A percentile compares a stretch with the other conserved stretches of the same genome.
phyloP scores from a whole-genome alignment of 23 red algal species.

The Agarophyton chilense region DNA sequence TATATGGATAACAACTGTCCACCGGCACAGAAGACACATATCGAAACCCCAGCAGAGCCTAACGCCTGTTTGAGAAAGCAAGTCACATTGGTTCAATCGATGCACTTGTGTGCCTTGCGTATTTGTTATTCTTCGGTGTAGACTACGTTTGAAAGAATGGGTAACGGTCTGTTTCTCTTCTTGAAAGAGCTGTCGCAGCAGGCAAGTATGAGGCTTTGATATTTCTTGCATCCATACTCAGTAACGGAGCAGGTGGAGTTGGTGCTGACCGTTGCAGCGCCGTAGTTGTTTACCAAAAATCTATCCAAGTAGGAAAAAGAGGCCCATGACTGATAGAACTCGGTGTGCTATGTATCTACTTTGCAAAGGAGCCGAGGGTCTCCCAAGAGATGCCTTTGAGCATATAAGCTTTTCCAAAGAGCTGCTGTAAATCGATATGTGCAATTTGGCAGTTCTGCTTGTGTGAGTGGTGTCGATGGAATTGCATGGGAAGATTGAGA shows the following conservation, averaged over 20 bases:
- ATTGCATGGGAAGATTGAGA: not conserved
- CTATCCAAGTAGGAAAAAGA: slow-evolving; percentile 1
- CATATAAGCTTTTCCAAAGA: not conserved
- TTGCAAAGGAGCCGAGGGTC: not conserved
- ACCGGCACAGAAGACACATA: not conserved
- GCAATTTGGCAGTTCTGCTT: not conserved
- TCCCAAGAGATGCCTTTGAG: not conserved
- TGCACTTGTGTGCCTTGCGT: not conserved
- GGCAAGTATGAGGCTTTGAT: not conserved
- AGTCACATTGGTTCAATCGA: not conserved
- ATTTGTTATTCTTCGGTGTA: not conserved
- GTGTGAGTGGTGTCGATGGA: not conserved
- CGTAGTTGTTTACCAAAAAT: not conserved
- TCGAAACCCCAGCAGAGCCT: not conserved
- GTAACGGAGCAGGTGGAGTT: slow-evolving; percentile 6
- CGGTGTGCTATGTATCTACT: not conserved
- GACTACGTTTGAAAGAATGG: not conserved
- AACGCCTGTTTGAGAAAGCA: not conserved
- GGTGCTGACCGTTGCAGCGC: not conserved
- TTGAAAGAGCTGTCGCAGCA: not conserved
- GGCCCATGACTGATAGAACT: not conserved
- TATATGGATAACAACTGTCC: not conserved
- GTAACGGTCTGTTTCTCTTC: not conserved
- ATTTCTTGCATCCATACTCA: not conserved
- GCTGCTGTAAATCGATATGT: not conserved